These are phyloP conservation scores for Saraca asoca DNA, from an alignment of 331 rosid species.

Conservation along the genomic window DNA sequence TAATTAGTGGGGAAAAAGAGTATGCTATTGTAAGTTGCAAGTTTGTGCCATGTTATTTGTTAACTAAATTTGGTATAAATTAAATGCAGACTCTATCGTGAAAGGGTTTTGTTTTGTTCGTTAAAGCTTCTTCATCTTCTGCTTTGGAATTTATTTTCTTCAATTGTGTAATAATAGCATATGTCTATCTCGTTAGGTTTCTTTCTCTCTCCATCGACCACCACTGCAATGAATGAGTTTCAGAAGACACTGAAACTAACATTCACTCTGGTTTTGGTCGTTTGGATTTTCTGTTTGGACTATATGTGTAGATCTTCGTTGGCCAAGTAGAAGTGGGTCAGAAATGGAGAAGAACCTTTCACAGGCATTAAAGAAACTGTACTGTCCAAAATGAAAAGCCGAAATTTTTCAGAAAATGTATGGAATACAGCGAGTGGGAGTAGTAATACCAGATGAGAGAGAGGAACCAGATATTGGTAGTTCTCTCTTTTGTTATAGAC, in stretches of 20 bases:
- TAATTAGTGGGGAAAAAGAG: conserved; percentile 26
- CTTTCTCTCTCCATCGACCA: not conserved
- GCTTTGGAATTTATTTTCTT: not conserved
- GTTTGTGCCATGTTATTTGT: conserved; percentile 48
- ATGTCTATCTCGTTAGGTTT: not conserved
- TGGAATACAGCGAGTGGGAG: not conserved
- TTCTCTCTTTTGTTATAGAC: conserved; percentile 28
- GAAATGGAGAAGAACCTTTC: conserved; percentile 37
- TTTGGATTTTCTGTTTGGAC: conserved; percentile 65
- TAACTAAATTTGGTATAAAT: conserved; percentile 56
- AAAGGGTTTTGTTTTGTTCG: not conserved
- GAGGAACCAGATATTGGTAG: conserved; percentile 9
- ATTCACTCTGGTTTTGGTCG: conserved; percentile 36
- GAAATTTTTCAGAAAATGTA: not conserved
- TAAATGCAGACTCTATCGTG: conserved; percentile 39
- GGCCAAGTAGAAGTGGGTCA: conserved; percentile 34
- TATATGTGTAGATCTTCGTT: conserved; percentile 37
- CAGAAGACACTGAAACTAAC: conserved; percentile 28
- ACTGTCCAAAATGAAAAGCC: conserved; percentile 40
- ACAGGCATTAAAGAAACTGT: conserved; percentile 53
- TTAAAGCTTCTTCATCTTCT: conserved; percentile 1
- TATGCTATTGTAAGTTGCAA: conserved; percentile 52
- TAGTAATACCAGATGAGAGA: not conserved
- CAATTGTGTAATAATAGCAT: conserved; percentile 23
- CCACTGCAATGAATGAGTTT: conserved; percentile 40